phyloP scores from a whole-genome alignment of 78 protist species.

The Dictyostelium capitatum region DNA sequence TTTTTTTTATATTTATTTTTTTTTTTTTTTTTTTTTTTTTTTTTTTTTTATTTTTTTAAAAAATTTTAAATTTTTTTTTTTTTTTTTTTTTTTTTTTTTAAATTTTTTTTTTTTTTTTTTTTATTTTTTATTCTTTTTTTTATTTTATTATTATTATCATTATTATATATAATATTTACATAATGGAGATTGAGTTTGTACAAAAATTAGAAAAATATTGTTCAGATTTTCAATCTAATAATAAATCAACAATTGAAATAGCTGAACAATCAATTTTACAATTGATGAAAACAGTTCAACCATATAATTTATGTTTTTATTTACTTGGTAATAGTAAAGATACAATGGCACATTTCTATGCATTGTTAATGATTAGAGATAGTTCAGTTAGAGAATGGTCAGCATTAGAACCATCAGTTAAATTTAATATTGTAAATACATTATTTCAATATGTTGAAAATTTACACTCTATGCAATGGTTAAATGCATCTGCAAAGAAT shows the following conservation, averaged over 20 bases:
- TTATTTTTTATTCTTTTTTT: not conserved
- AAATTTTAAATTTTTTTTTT: too few species aligned
- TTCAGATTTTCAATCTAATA: conserved; percentile 8
- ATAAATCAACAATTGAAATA: not conserved
- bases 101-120: too few species aligned
- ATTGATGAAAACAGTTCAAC: not conserved
- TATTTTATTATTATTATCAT: not conserved
- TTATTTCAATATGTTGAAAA: conserved; percentile 18
- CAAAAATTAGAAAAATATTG: conserved; percentile 20
- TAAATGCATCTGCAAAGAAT: not conserved
- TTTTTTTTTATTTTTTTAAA: too few species aligned
- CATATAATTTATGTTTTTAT: conserved; percentile 43
- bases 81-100: too few species aligned
- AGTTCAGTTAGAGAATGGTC: conserved; percentile 58
- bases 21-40: too few species aligned
- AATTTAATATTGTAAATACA: not conserved
- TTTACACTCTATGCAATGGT: not conserved
- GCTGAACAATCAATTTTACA: conserved; percentile 1
- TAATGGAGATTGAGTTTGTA: conserved; percentile 35
- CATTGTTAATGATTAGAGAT: conserved; percentile 37
- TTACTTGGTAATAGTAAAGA: not conserved
- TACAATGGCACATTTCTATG: conserved; percentile 50
- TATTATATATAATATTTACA: not conserved
- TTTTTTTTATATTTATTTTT: too few species aligned
- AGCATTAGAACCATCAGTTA: not conserved